Conservation (phyloP, 202 grass and related monocot species). For the Hordeum pubiflorum region DNA sequence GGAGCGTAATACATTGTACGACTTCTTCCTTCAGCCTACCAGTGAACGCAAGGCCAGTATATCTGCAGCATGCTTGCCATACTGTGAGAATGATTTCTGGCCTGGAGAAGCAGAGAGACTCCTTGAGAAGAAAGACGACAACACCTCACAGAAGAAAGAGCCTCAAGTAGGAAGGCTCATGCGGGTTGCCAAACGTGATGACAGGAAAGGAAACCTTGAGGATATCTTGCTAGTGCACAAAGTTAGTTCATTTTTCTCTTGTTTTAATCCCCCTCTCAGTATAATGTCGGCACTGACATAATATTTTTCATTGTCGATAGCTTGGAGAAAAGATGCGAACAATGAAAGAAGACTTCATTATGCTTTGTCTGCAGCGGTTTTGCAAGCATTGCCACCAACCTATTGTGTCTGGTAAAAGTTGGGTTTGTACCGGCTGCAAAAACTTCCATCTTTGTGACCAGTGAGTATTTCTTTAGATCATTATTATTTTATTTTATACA, state of each 20-base stretch:
- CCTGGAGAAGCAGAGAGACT: slow-evolving; percentile 85
- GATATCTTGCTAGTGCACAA: slow-evolving; percentile 79
- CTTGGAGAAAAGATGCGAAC: slow-evolving; percentile 77
- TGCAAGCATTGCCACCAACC: slow-evolving; percentile 78
- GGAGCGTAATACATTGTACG: slow-evolving; percentile 73
- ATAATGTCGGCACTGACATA: background rate
- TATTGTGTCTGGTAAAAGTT: slow-evolving; percentile 57
- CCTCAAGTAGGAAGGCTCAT: slow-evolving; percentile 67
- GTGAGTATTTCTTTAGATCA: slow-evolving; percentile 42
- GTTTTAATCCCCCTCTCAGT: background rate
- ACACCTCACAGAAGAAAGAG: slow-evolving; percentile 52
- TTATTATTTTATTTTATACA: background rate
- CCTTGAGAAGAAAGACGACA: slow-evolving; percentile 65
- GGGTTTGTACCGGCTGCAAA: slow-evolving; percentile 74
- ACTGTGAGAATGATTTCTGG: slow-evolving; percentile 93
- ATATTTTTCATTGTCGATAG: slow-evolving; percentile 40
- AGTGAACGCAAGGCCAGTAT: slow-evolving; percentile 69
- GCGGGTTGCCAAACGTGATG: slow-evolving; percentile 72
- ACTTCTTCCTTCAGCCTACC: slow-evolving; percentile 63
- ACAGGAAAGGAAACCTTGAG: slow-evolving; percentile 58
- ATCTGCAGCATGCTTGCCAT: slow-evolving; percentile 77
- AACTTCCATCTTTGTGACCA: slow-evolving; percentile 82
- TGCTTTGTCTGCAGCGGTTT: slow-evolving; percentile 73
- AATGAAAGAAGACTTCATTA: slow-evolving; percentile 94
- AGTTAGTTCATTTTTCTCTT: slow-evolving; percentile 34